Conservation (phyloP, 2,329 filamentous ascomycete species). For the Fusarium piperis region DNA sequence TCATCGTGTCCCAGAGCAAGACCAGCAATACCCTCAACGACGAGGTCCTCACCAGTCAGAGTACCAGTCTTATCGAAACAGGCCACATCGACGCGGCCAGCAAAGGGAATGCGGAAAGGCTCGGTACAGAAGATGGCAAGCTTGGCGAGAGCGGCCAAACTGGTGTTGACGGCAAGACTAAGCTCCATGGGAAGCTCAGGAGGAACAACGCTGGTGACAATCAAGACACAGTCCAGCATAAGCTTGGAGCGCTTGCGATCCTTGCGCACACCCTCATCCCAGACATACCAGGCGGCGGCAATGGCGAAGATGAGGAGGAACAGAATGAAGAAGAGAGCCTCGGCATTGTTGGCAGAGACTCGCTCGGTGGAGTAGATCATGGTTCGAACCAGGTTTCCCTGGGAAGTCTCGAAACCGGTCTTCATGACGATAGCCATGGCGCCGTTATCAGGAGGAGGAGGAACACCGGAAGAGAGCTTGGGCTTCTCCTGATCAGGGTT, state of each 20-base stretch:
- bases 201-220: conserved; percentile 97
- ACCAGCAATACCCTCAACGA: conserved; percentile 96
- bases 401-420: conserved; percentile 98
- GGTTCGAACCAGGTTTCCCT: conserved; percentile 95
- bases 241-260: conserved; percentile 98
- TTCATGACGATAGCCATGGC: conserved; percentile 95
- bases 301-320: conserved; percentile 97
- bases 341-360: conserved; percentile 97
- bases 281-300: conserved; percentile 98
- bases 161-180: conserved; percentile 96
- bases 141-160: conserved; percentile 91
- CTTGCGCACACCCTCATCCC: conserved; percentile 93
- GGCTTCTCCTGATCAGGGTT: conserved; percentile 78
- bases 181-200: conserved; percentile 98
- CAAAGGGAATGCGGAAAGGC: conserved; percentile 97
- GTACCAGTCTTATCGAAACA: conserved; percentile 99
- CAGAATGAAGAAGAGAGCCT: conserved; percentile 96
- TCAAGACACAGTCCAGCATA: conserved; percentile 94
- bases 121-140: conserved; percentile 99
- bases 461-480: conserved; percentile 79
- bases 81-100: conserved; percentile 92
- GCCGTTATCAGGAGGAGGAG: conserved; percentile 88
- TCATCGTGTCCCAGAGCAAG: conserved; percentile 77
- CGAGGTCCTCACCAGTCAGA: conserved; percentile 92
- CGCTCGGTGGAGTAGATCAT: conserved; percentile 99